Conservation (phyloP, 371 early-diverging fungal species). For the Mortierella sp. region DNA sequence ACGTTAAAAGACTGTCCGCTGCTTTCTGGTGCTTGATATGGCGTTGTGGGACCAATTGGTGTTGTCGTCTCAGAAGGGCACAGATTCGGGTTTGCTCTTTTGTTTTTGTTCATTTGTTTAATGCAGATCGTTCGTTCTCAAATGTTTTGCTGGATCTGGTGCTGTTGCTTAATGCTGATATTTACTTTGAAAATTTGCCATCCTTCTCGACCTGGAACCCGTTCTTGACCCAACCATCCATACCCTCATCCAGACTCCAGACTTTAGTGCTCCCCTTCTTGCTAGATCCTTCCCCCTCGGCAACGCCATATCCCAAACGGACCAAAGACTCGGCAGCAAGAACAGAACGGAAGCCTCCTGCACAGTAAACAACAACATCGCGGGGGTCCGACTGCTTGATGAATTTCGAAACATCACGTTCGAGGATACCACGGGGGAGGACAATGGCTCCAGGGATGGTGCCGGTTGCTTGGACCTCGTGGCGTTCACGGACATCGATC, state of each 20-base stretch:
- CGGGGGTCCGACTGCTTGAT: constrained; percentile 50
- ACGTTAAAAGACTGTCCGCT: neutral
- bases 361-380: constrained; percentile 71
- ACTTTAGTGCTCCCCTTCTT: constrained; percentile 19
- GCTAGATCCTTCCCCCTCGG: neutral
- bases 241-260: constrained; percentile 51
- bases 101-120: neutral
- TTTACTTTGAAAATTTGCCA: neutral
- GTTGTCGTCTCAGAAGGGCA: neutral
- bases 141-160: neutral
- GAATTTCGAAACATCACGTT: constrained; percentile 57
- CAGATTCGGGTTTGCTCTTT: neutral
- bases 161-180: neutral
- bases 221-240: constrained; percentile 55
- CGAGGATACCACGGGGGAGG: constrained; percentile 59
- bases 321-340: constrained; percentile 71
- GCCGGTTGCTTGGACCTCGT: constrained; percentile 55
- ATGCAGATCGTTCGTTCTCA: no score
- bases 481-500: constrained; percentile 60
- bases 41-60: neutral
- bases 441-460: constrained; percentile 61
- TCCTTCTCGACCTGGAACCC: constrained; percentile 47
- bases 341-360: constrained; percentile 67
- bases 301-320: constrained; percentile 69
- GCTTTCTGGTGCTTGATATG: neutral